Base-by-base conservation (phyloP, 176 grass and related monocot genomes). In the Stipa capillata region DNA sequence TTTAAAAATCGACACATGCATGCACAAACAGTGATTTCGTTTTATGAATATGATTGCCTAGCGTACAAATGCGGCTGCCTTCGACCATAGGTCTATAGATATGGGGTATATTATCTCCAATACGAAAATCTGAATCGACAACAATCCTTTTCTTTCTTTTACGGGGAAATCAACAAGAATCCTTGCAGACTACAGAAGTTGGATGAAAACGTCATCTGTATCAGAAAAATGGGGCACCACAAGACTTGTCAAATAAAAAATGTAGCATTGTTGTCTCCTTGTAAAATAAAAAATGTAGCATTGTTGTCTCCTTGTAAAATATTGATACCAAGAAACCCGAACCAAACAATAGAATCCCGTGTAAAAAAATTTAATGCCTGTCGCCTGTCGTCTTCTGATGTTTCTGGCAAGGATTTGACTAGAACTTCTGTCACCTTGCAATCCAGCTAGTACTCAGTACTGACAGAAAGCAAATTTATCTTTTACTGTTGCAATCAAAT, bases 181-280 rank as follows among this genome's bases (percentile, higher is more conserved):
- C 23, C 44, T 74, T 73, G 39, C 21, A 32, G 27, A 51, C 47
- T 55, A 25, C 28, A 84, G 49, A 52, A 52, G 57, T 64, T 79
- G 33, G 55, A 72, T 50, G 8, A 51, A 63, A 64, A 53, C 20
- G 32, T 34, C 29, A 50, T 32, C 1, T 21, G 6, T 44, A 71
- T 73, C 27, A 47, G 21, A 18, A 44, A 53, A 72, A 72, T 77
- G 27, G 73, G 50, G 80, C 13, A 39, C 47, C 58, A 56, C 56
- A 87, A 63, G 74, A 72, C 56, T 78, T 72, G 65, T 73, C 80
- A 87, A 77, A 68, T 87, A 65, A 83, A n/a, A 87, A 61, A 55
- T 9, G 62, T 64, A 45, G 55, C 44, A 48, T 34, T 55, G 45
- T 15, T 72, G 65, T 73, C 68, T 87, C 10, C 20, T 54, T 56